Base-by-base conservation (phyloP, 2,329 filamentous ascomycete species). In the Pestalotiopsis fici region DNA sequence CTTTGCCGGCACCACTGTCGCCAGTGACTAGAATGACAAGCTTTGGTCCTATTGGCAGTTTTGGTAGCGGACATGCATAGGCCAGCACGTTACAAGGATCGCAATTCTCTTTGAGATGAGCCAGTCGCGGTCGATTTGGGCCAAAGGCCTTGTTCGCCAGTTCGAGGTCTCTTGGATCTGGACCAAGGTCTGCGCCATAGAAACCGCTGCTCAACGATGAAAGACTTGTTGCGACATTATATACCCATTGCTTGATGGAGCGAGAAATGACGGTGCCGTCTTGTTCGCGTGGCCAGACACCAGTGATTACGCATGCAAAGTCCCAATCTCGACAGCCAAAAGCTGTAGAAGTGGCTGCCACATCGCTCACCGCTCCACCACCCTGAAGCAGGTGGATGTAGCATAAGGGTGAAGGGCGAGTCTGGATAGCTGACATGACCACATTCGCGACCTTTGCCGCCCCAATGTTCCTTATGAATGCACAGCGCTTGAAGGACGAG, bases 301-400 rank as follows among this genome's bases (percentile, higher is more conserved):
- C 88, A 4, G 88, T 91, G 55, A 91, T 73, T 4, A 91, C 86
- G 71, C 88, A 91, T 59, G 88, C 88, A 78, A 86, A 91, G 37
- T 87, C 82, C 88, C 88, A 91, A 74, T 88, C 82, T 76, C 88
- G 85, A 78, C 85, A 89, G 57, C 89, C 88, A 65, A 91, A 91
- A 65, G 88, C 88, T 67, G 85, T 87, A 28, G 80, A 81, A 69
- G 84, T 76, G 4, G 77, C 69, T 1, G 77, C 71, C 18, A 85
- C 70, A 28, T 88, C 79, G 57, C 71, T n/a, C 55, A 88, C 74
- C 0, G 83, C 84, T 69, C 84, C 86, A 6, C 87, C 87, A 21
- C 88, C 88, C 54, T 90, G 88, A 9, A 91, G 77, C 4, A 91
- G 73, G 81, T 91, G 88, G 61, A 91, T 76, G 77, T 91, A 91